Base-by-base conservation (phyloP, 2,329 filamentous ascomycete genomes). In the Pseudogymnoascus sp. region DNA sequence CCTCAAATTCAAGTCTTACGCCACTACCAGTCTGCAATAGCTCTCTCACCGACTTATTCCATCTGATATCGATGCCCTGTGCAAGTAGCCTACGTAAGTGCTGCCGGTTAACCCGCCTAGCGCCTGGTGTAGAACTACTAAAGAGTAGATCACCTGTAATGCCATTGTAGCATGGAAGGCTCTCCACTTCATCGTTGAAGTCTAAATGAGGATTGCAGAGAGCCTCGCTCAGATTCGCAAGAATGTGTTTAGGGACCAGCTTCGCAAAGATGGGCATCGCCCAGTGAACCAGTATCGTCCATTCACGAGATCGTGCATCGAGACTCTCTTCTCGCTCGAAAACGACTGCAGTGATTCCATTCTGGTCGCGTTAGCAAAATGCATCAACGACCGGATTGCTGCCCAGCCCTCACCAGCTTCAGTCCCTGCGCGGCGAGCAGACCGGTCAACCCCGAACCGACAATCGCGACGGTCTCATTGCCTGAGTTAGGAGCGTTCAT, bases 231-330 rank as follows among this genome's bases (percentile, higher is more conserved):
- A 78, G 64, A 16, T 69, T 68, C 5, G 66, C 67, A 21, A 72
- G 64, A 8, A 77, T 66, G 4, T 71, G 67, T 4, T 71, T 63
- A 1, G 76, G 75, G 1, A 78, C 68, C 56, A 77, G 66, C 50
- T 73, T 67, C 44, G 62, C 65, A 59, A 78, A 71, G 5, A 70
- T 67, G 1, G 74, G 71, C 68, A 76, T 71, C 11, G 72, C 76
- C 76, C 76, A 78, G 65, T 76, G 75, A 21, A 77, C 65, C 10
- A 75, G 69, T 33, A 77, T 75, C n/a, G 73, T 74, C 75, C 75
- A 77, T 68, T 77, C 75, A 62, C 75, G 73, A 2, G 64, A 59
- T 7, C 74, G 72, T 21, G 69, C 68, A 7, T 71, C 66, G 62
- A 75, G 50, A 61, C 68, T 65, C 1, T 62, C 60, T 35, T 76